Base-by-base conservation (phyloP, 2,329 filamentous ascomycete genomes). In the Fusarium tanahbumbuense region DNA sequence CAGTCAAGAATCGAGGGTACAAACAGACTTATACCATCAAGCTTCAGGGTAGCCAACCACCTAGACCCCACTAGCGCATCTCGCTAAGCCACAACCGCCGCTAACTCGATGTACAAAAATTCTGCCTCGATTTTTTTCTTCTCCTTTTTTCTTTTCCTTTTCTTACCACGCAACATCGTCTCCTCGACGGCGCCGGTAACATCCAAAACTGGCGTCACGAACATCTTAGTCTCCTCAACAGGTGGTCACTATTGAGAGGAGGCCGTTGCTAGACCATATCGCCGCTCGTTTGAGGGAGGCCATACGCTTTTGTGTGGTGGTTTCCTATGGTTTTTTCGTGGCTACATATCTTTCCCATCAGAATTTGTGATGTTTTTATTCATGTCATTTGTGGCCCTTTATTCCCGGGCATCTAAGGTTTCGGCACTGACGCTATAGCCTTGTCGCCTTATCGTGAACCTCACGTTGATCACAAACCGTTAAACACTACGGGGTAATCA, bases 271-370 rank as follows among this genome's bases (percentile, higher is more conserved):
- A 82, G 79, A 82, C 75, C 12, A 78, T 80, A 60, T 46, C 64
- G 79, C 80, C 80, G 78, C 79, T 81, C 74, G 80, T 82, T 82
- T 82, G 81, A 83, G 81, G 81, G 81, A 80, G 78, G 77, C 71
- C 78, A 78, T 74, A 78, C 77, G 75, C 73, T 75, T 77, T 66
- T 73, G 73, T 75, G 77, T 82, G 79, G 77, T 78, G 78, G 79
- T 79, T 77, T 79, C 81, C 81, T 71, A 83, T 83, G 81, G 81
- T 80, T 77, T 68, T 74, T 74, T 75, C 59, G 78, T 78, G 81
- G 81, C 80, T 72, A 83, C 81, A 83, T 80, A 55, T 54, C 40
- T 22, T 52, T 10, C 22, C 20, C 42, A 6, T 44, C 23, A 25
- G 37, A 30, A 37, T 49, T 30, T 20, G 58, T 57, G 54, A 71